Evolutionary conservation across 805 yeast genomes (phyloP).

Genomic region (Monosporozyma unispora): DNA sequence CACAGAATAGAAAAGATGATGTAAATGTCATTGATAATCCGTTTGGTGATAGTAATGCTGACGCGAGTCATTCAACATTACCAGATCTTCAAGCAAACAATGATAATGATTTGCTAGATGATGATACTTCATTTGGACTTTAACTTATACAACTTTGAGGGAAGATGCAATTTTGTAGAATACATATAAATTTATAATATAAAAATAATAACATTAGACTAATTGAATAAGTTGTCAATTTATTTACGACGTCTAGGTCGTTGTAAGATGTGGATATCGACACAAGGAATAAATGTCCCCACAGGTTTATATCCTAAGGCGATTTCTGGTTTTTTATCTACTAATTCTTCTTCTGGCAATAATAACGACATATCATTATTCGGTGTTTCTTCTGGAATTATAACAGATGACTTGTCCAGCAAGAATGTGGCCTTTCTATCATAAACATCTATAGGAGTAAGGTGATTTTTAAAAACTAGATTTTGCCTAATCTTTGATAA

Average conservation of each 20-base stretch:
- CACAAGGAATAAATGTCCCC: constrained; percentile 19
- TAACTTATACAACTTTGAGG: neutral
- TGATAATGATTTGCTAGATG: neutral
- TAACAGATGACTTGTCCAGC: constrained; percentile 1
- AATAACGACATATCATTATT: neutral
- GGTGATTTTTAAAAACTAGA: constrained; percentile 12
- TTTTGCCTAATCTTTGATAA: constrained; percentile 19
- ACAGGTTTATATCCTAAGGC: constrained; percentile 17
- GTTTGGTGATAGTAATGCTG: constrained; percentile 7
- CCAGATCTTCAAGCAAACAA: neutral
- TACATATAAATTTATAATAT: neutral
- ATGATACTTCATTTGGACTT: constrained; percentile 5
- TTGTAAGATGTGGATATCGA: constrained; percentile 24
- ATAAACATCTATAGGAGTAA: constrained; percentile 3
- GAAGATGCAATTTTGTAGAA: neutral
- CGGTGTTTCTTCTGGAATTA: neutral
- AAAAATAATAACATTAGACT: neutral
- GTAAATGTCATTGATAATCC: constrained; percentile 7
- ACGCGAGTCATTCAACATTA: neutral
- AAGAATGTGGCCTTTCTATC: constrained; percentile 7
- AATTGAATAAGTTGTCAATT: neutral
- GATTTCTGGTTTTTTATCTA: constrained; percentile 16
- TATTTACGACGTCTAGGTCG: constrained; percentile 23
- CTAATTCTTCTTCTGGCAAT: neutral
- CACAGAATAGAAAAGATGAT: neutral